Conservation (phyloP, 2,329 filamentous ascomycete species). For the Lachnellula arida region DNA sequence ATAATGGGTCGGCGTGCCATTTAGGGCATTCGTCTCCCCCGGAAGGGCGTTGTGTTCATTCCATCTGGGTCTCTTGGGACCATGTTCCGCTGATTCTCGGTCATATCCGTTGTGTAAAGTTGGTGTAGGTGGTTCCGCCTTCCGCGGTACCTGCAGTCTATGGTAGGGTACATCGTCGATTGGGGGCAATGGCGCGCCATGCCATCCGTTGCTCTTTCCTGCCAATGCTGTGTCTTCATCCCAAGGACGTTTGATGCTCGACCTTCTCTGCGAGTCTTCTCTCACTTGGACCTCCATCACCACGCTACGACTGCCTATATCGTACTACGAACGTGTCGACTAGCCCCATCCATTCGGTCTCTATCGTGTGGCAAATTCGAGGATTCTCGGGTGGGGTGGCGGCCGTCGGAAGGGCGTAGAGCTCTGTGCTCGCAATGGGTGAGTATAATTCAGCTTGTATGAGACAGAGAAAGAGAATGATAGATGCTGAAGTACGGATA, state of each 20-base stretch:
- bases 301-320: slow-evolving; percentile 24
- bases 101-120: slow-evolving; percentile 11
- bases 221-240: slow-evolving; percentile 18
- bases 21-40: slow-evolving; percentile 12
- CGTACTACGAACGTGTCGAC: slow-evolving; percentile 18
- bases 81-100: slow-evolving; percentile 14
- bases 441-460: slow-evolving; percentile 1
- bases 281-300: slow-evolving; percentile 30
- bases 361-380: slow-evolving; percentile 16
- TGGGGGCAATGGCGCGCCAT: slow-evolving; percentile 22
- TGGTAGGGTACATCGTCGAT: slow-evolving; percentile 20
- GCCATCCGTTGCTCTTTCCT: slow-evolving; percentile 16
- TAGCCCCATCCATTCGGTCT: slow-evolving; percentile 32
- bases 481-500: neutral
- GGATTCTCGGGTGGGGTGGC: neutral
- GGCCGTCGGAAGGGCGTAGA: slow-evolving; percentile 1
- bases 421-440: slow-evolving; percentile 11
- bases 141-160: slow-evolving; percentile 9
- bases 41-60: slow-evolving; percentile 18
- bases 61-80: slow-evolving; percentile 19
- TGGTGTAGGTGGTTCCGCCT: slow-evolving; percentile 5
- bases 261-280: slow-evolving; percentile 25
- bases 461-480: neutral
- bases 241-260: slow-evolving; percentile 29
- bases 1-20: slow-evolving; percentile 11